Evolutionary conservation across 1,284 basidiomycete species (phyloP).

Genomic region (Mycena citricolor): DNA sequence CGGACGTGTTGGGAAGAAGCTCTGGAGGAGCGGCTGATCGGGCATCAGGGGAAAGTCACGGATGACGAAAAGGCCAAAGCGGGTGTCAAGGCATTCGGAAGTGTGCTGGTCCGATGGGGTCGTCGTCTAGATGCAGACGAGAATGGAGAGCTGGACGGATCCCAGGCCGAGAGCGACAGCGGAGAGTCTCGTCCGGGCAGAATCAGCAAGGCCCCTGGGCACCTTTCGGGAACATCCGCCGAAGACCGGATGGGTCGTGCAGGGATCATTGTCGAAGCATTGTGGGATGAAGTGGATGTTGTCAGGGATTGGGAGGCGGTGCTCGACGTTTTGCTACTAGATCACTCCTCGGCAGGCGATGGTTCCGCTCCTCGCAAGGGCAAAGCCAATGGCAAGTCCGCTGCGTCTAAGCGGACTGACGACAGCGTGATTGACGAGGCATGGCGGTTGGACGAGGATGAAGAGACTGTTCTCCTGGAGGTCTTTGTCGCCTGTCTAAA

Average conservation of each 20-base stretch:
- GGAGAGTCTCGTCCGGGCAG: slow-evolving; percentile 35
- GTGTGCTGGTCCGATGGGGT: slow-evolving; percentile 31
- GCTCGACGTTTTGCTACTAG: slow-evolving; percentile 81
- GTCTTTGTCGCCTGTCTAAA: slow-evolving; percentile 74
- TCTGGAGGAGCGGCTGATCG: slow-evolving; percentile 42
- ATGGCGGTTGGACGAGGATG: slow-evolving; percentile 77
- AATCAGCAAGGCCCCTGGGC: slow-evolving; percentile 46
- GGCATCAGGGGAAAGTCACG: slow-evolving; percentile 29
- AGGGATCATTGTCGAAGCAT: slow-evolving; percentile 64
- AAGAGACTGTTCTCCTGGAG: slow-evolving; percentile 82
- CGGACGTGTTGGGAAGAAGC: slow-evolving; percentile 77
- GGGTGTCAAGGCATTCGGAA: slow-evolving; percentile 57
- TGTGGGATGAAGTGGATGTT: slow-evolving; percentile 81
- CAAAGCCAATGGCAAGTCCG: slow-evolving; percentile 32
- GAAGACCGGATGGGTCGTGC: slow-evolving; percentile 75
- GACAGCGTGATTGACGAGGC: slow-evolving; percentile 56
- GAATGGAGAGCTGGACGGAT: slow-evolving; percentile 31
- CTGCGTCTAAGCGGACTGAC: slow-evolving; percentile 38
- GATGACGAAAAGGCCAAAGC: slow-evolving; percentile 59
- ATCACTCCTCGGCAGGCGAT: slow-evolving; percentile 74
- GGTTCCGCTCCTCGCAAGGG: slow-evolving; percentile 25
- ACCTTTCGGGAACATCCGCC: slow-evolving; percentile 47
- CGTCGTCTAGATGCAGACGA: slow-evolving; percentile 14
- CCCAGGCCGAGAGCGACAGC: slow-evolving; percentile 36
- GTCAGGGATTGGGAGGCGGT: slow-evolving; percentile 84